phyloP scores from a whole-genome alignment of 2,329 filamentous ascomycete species.

The Colletotrichum simmondsii region DNA sequence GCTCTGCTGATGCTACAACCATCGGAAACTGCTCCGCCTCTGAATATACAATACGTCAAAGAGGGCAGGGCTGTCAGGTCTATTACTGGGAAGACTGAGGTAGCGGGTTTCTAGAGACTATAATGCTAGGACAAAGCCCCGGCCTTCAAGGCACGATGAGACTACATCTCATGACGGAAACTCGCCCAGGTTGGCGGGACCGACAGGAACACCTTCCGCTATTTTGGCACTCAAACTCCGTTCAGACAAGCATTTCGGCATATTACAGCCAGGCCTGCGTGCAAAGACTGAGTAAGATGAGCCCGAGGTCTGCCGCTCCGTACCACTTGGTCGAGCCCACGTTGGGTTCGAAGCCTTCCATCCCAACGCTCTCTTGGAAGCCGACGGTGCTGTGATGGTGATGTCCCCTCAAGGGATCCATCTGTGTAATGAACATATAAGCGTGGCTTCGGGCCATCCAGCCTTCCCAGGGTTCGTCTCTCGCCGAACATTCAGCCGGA shows the following conservation, averaged over 20 bases:
- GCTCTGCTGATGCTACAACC: constrained; percentile 60
- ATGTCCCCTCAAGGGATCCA: constrained; percentile 60
- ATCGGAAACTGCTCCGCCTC: constrained; percentile 62
- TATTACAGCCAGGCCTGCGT: not conserved
- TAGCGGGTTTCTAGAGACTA: not conserved
- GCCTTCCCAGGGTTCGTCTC: constrained; percentile 68
- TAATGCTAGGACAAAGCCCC: not conserved
- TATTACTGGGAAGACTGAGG: not conserved
- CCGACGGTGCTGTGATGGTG: constrained; percentile 48
- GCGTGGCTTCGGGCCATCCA: constrained; percentile 49
- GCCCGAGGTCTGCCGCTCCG: not conserved
- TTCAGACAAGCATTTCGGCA: not conserved
- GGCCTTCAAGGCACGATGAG: not conserved
- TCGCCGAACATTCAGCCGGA: constrained; percentile 56
- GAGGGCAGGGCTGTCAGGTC: constrained; percentile 20
- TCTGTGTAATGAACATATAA: constrained; percentile 59
- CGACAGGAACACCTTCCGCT: not conserved
- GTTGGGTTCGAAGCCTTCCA: constrained; percentile 40
- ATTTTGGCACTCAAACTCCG: not conserved
- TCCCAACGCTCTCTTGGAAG: constrained; percentile 50
- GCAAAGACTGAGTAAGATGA: not conserved
- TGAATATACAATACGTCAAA: constrained; percentile 52
- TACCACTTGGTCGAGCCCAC: constrained; percentile 39
- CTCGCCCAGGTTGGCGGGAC: not conserved
- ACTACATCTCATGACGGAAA: not conserved